phyloP scores from a whole-genome alignment of 2,329 filamentous ascomycete species.

The Diaporthe helianthi region DNA sequence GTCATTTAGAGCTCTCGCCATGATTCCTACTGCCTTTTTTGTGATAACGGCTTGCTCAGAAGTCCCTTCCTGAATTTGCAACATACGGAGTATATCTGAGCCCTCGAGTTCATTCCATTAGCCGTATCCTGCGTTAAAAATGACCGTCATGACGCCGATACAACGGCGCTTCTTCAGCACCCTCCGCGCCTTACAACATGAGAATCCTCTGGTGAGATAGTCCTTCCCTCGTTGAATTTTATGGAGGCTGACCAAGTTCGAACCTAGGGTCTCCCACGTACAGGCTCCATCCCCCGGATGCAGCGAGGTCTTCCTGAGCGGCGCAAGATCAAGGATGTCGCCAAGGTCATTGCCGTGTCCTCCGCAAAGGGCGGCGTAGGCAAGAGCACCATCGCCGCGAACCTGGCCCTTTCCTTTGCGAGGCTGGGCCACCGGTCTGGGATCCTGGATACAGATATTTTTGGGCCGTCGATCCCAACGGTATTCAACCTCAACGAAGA shows the following conservation, averaged over 20 bases:
- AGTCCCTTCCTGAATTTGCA: not conserved
- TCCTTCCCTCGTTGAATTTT: not conserved
- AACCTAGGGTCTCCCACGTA: conserved; percentile 81
- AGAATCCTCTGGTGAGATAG: conserved; percentile 79
- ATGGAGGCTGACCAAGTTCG: not conserved
- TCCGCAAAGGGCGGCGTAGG: conserved; percentile 98
- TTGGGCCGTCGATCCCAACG: conserved; percentile 93
- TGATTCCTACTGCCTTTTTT: not conserved
- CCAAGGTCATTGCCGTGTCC: conserved; percentile 94
- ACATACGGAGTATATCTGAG: not conserved
- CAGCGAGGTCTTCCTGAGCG: conserved; percentile 83
- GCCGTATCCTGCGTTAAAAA: conserved; percentile 31
- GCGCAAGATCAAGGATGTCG: conserved; percentile 81
- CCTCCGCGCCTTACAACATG: conserved; percentile 67
- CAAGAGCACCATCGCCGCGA: conserved; percentile 91
- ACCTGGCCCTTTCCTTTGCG: conserved; percentile 87
- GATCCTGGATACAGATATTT: conserved; percentile 95
- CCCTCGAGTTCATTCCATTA: not conserved
- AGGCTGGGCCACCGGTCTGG: conserved; percentile 81
- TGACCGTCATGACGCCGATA: conserved; percentile 30
- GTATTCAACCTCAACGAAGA: conserved; percentile 83
- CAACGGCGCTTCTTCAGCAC: conserved; percentile 56
- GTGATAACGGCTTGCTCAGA: not conserved
- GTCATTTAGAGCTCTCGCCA: not conserved
- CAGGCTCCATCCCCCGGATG: conserved; percentile 75